phyloP scores from a whole-genome alignment of 495 filamentous ascomycete genomes.

The Penicillium roqueforti region DNA sequence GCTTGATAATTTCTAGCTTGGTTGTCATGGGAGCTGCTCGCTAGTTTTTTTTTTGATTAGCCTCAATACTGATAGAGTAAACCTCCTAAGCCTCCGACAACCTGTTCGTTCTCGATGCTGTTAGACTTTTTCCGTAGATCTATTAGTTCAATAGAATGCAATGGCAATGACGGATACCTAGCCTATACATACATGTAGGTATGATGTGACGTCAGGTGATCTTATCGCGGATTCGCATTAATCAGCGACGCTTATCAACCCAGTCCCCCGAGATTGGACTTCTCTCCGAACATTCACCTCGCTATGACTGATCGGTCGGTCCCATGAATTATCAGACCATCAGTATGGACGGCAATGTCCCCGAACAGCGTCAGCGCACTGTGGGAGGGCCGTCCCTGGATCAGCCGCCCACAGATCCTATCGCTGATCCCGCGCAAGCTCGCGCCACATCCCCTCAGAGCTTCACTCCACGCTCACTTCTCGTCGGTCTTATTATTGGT shows the following conservation, averaged over 20 bases:
- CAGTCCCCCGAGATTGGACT: not conserved
- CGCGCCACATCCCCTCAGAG: constrained; percentile 37
- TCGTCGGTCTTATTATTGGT: constrained; percentile 79
- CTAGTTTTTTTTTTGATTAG: not conserved
- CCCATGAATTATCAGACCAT: constrained; percentile 41
- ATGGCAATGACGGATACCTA: no score
- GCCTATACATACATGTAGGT: no score
- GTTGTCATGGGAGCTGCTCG: not conserved
- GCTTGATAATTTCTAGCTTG: not conserved
- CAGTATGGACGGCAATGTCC: constrained; percentile 31
- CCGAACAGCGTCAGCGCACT: constrained; percentile 5
- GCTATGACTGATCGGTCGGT: constrained; percentile 12
- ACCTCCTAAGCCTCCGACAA: not conserved
- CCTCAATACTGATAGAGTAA: not conserved
- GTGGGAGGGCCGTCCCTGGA: constrained; percentile 12
- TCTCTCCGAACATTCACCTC: not conserved
- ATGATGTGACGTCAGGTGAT: constrained; percentile 24
- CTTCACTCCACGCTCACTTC: constrained; percentile 79
- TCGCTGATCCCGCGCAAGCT: constrained; percentile 6
- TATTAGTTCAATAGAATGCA: not conserved
- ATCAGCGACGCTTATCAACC: constrained; percentile 7
- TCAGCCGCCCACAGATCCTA: not conserved
- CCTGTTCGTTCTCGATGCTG: not conserved
- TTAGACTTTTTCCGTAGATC: no score
- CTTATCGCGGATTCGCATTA: constrained; percentile 22